Percentiles rank a stretch among this genome's conserved stretches.
Evolutionary conservation across 306 rosid species (phyloP).

Genomic region (Clitoria ternatea): DNA sequence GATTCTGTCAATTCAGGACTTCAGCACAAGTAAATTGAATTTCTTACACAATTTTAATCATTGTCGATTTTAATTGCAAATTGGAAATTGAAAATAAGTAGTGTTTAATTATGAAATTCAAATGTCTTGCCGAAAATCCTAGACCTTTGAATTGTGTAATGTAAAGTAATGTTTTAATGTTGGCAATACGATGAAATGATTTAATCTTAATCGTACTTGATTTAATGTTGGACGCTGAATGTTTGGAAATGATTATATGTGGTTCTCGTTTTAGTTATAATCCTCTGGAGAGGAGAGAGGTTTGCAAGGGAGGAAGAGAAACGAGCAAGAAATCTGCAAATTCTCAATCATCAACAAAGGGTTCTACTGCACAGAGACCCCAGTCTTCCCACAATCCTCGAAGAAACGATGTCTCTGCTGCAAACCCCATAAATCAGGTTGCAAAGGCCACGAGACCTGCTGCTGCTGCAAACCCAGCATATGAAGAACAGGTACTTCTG

Average conservation of each 20-base stretch:
- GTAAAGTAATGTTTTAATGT: not conserved
- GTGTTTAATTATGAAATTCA: not conserved
- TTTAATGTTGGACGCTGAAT: not conserved
- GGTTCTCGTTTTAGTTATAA: slow-evolving; percentile 52
- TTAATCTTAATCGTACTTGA: no score
- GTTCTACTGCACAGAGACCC: slow-evolving; percentile 50
- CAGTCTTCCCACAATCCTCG: slow-evolving; percentile 62
- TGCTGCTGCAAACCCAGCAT: slow-evolving; percentile 48
- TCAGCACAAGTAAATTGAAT: slow-evolving; percentile 36
- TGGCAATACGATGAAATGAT: not conserved
- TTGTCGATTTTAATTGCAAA: not conserved
- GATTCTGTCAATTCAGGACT: slow-evolving; percentile 70
- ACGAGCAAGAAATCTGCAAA: slow-evolving; percentile 53
- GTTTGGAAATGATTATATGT: not conserved
- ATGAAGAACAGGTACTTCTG: slow-evolving; percentile 68
- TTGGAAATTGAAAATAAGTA: no score
- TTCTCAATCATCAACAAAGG: slow-evolving; percentile 61
- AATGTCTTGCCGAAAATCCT: not conserved
- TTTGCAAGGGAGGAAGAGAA: slow-evolving; percentile 84
- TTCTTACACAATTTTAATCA: not conserved
- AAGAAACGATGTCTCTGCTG: slow-evolving; percentile 56
- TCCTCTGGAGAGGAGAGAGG: slow-evolving; percentile 83
- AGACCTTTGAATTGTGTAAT: not conserved
- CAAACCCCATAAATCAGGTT: slow-evolving; percentile 44
- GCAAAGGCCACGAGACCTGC: slow-evolving; percentile 44